Evolutionary conservation across 2,329 filamentous ascomycete genomes (phyloP), one percentile per base, ranked within the genome.

Genomic region (Ophiostoma tasmaniense): DNA sequence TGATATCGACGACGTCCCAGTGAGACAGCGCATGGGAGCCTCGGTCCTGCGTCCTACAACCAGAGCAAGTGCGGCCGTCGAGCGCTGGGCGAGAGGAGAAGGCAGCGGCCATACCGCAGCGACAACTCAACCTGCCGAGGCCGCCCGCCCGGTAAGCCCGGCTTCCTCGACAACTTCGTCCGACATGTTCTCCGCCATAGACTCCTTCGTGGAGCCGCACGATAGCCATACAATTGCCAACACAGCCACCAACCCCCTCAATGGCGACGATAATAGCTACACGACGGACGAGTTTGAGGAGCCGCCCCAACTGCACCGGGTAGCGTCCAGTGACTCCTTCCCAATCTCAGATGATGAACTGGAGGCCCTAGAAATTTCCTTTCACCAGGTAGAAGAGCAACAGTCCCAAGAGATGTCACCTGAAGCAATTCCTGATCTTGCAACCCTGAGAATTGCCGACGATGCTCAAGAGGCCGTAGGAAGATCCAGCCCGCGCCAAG

Each of bases 141-240:
- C 3, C 30, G 17, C 22, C n/a, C 64, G 52, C 13, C 69, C 69
- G 2, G 2, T 28, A 20, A 71, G 64, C 11, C 17, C 33, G 8
- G 17, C 42, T 10, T 69, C 67, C 1, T 71, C 67, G 7, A 25
- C 52, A 0, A 13, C 52, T 1, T 70, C 68, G 37, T 69, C 71
- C 0, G 65, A 68, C 7, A 70, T 72, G 70, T 71, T 68, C 22
- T 72, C 71, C 6, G 71, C 70, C 0, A 30, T 39, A 5, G 70
- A 70, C 25, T 67, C 67, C 1, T 68, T 68, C n/a, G 70, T 67
- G 3, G 64, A 64, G 13, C 55, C 17, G 6, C 59, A 6, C 0
- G 13, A 70, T 28, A 61, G 55, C 13, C 70, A 70, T 17, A 66
- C 62, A 17, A 67, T 66, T 0, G 59, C 39, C 10, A 8, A 25